phyloP scores from a whole-genome alignment of 768 basidiomycete species.

The Lactarius indigo region DNA sequence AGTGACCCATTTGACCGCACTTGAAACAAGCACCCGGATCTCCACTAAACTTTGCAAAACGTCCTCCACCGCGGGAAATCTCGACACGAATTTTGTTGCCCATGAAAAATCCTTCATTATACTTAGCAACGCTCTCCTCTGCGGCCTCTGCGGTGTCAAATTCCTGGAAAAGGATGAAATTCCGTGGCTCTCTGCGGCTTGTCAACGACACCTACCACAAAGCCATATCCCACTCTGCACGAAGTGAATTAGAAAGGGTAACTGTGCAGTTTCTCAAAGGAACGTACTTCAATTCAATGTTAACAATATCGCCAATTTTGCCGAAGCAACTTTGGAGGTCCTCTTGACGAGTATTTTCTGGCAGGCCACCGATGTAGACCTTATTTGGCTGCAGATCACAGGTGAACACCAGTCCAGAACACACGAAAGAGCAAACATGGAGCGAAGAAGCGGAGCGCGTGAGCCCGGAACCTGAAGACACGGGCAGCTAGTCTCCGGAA shows the following conservation, averaged over 20 bases:
- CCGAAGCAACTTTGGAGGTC: constrained; percentile 85
- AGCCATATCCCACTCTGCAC: constrained; percentile 79
- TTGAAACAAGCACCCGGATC: constrained; percentile 88
- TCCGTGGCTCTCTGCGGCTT: background rate
- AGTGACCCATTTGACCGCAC: constrained; percentile 82
- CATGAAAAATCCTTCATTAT: constrained; percentile 88
- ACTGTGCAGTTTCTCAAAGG: background rate
- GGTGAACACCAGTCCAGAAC: constrained; percentile 58
- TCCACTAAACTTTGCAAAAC: constrained; percentile 75
- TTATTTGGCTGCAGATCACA: constrained; percentile 85
- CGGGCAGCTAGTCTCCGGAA: constrained; percentile 31
- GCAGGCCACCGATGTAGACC: constrained; percentile 88
- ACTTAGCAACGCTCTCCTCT: constrained; percentile 83
- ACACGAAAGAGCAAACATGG: constrained; percentile 35
- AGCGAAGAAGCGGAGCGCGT: constrained; percentile 46
- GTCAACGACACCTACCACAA: constrained; percentile 64
- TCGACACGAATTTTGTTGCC: constrained; percentile 91
- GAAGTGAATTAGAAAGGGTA: constrained; percentile 23
- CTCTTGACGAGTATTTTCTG: constrained; percentile 81
- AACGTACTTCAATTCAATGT: constrained; percentile 82
- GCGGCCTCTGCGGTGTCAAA: constrained; percentile 79
- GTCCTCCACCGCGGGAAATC: constrained; percentile 77
- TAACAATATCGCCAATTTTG: constrained; percentile 71
- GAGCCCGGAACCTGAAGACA: constrained; percentile 34
- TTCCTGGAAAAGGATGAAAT: constrained; percentile 48